Conservation (phyloP, 2,329 filamentous ascomycete species). For the Hysterium pulicare region DNA sequence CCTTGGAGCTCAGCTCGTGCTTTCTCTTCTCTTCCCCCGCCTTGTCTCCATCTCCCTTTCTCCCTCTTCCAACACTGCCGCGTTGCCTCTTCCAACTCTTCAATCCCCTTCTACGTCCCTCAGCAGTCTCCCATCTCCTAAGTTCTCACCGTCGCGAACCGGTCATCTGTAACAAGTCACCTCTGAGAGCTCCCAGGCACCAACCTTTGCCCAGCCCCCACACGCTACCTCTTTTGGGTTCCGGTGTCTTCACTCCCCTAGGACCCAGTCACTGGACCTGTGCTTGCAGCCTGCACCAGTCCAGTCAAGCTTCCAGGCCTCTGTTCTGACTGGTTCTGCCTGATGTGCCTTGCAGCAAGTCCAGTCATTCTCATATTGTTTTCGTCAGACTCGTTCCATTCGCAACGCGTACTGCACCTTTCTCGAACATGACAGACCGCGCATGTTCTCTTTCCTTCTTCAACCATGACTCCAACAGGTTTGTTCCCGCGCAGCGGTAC, state of each 20-base stretch:
- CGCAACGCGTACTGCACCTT: conserved; percentile 9
- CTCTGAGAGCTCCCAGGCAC: no score
- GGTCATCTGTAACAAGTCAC: no score
- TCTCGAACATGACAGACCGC: conserved; percentile 12
- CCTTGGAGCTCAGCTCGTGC: conserved; percentile 3
- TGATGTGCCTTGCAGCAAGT: conserved; percentile 25
- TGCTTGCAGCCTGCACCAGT: conserved; percentile 21
- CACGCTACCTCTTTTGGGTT: neutral
- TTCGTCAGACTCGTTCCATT: conserved; percentile 10
- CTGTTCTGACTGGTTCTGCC: conserved; percentile 17
- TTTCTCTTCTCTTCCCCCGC: neutral
- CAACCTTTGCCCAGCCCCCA: neutral
- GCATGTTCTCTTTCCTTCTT: conserved; percentile 11
- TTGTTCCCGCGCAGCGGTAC: conserved; percentile 7
- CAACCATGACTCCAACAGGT: conserved; percentile 24
- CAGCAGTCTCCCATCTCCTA: no score
- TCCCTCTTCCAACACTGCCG: neutral
- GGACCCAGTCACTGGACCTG: conserved; percentile 4
- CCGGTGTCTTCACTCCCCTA: neutral
- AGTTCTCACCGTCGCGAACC: no score
- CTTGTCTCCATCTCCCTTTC: neutral
- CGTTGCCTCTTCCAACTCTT: neutral
- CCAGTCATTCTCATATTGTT: conserved; percentile 15
- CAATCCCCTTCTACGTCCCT: no score
- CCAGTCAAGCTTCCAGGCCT: conserved; percentile 10